Percentiles rank a stretch among this genome's conserved stretches.
phyloP scores from a whole-genome alignment of 352 stramenopile genomes.

The Elongisporangium senticosum region DNA sequence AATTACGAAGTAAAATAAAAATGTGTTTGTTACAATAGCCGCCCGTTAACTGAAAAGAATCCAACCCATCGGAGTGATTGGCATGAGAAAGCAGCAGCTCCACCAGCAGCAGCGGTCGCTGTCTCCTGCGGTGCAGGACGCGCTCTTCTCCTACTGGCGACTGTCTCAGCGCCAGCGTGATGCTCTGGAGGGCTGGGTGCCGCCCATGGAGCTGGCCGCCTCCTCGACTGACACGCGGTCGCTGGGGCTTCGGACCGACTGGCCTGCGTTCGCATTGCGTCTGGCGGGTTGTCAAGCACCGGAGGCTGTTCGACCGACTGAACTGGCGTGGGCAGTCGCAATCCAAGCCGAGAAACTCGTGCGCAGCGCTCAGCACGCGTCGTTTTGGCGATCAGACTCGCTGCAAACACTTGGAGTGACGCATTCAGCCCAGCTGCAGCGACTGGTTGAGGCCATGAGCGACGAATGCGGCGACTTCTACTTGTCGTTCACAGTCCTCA shows the following conservation, averaged over 20 bases:
- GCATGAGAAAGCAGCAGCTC: background rate
- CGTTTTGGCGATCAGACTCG: slow-evolving; percentile 1
- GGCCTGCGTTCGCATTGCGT: slow-evolving; percentile 1
- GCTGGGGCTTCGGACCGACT: slow-evolving; percentile 23
- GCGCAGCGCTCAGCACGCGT: background rate
- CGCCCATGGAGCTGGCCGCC: slow-evolving; percentile 12
- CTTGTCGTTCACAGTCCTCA: slow-evolving; percentile 40
- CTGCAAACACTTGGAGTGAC: slow-evolving; percentile 9
- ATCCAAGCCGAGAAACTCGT: slow-evolving; percentile 29
- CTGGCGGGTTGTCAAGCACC: background rate
- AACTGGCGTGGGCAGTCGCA: slow-evolving; percentile 33
- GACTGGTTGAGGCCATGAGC: slow-evolving; percentile 18
- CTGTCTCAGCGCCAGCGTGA: slow-evolving; percentile 11
- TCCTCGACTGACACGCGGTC: slow-evolving; percentile 11
- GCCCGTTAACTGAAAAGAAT: background rate
- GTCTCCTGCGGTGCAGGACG: slow-evolving; percentile 31
- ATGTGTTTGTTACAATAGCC: background rate
- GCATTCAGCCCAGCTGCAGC: slow-evolving; percentile 18
- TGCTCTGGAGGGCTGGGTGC: slow-evolving; percentile 12
- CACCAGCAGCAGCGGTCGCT: slow-evolving; percentile 24
- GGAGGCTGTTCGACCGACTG: slow-evolving; percentile 6
- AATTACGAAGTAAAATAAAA: slow-evolving; percentile 1
- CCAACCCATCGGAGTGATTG: background rate
- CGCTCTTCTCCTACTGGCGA: slow-evolving; percentile 49
- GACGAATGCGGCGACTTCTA: slow-evolving; percentile 40